Conservation (phyloP, 202 grass and related monocot species). For the Elaeis oleifera region DNA sequence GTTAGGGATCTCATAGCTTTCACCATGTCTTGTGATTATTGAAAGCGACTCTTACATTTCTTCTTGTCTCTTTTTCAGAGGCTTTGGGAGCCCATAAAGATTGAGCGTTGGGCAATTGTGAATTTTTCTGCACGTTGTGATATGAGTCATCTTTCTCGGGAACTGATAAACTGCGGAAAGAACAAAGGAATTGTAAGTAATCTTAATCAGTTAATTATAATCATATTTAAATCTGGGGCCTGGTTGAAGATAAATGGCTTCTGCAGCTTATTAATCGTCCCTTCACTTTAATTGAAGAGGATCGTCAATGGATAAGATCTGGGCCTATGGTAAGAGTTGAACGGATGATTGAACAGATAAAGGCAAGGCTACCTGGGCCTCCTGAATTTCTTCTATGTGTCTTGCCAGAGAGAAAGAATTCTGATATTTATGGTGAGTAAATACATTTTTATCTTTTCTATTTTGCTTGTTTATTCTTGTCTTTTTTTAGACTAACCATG, state of each 20-base stretch:
- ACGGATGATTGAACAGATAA: conserved; percentile 76
- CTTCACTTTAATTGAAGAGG: conserved; percentile 60
- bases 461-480: neutral
- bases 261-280: conserved; percentile 53
- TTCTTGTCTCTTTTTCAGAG: conserved; percentile 39
- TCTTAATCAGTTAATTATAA: neutral
- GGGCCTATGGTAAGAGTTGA: conserved; percentile 72
- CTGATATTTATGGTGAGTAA: conserved; percentile 66
- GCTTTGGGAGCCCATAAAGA: conserved; percentile 48
- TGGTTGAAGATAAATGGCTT: conserved; percentile 3
- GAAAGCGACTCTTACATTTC: conserved; percentile 9
- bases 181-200: conserved; percentile 88
- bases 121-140: conserved; percentile 93
- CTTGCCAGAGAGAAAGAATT: conserved; percentile 83
- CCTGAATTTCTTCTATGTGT: conserved; percentile 84
- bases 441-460: conserved; percentile 4
- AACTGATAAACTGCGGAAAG: conserved; percentile 71
- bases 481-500: conserved; percentile 1
- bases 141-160: conserved; percentile 72
- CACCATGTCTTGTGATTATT: conserved; percentile 9
- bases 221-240: conserved; percentile 2
- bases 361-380: conserved; percentile 36
- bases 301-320: conserved; percentile 55
- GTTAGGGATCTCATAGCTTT: conserved; percentile 27
- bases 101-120: conserved; percentile 75